Evolutionary conservation across 441 rosid genomes (phyloP), one percentile per base, ranked within the genome.

Genomic region (Brassica hybrid): DNA sequence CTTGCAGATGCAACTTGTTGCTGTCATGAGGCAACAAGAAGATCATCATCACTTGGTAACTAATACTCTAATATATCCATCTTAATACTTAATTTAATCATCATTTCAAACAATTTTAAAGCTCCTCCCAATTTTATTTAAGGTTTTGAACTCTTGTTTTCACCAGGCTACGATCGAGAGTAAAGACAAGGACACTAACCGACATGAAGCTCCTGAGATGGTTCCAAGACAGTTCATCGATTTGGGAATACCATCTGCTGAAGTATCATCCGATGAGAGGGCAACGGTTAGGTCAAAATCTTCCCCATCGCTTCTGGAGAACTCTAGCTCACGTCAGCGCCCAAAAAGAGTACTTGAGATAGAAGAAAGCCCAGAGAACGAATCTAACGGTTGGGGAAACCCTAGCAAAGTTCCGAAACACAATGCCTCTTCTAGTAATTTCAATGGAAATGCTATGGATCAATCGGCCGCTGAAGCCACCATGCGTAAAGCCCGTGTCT

Each of bases 401-500:
- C 87, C 85, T 63, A 89, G 79, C 81, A 91, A 90, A 79, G 82
- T 67, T 61, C 81, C 84, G 38, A 90, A 87, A 38, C 58, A 82
- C 82, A 79, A 76, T 3, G 21, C 72, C 0, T 68, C 76, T 58
- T 11, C 58, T 69, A 14, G 67, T 13, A 19, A 82, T 63, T 41
- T 27, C 25, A 19, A 65, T 18, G 75, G 21, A 13, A 75, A 75
- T 60, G 70, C 12, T n/a, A 74, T 88, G 1, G 96, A 92, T 41
- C 97, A 90, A 66, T 79, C 93, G 1, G 54, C 83, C 3, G 79
- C 87, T 0, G 96, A 91, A 59, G 96, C 98, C 34, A 89, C 98
- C 63, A 96, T 96, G 98, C 92, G 98, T 70, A 94, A 91, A 85
- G 99, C 98, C 14, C 97, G 99, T 62, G 99, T 96, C 68, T 94